Evolutionary conservation across 129 eudicot species (phyloP), one percentile per base, ranked within the genome.

Genomic region (Helichrysum umbraculigerum): DNA sequence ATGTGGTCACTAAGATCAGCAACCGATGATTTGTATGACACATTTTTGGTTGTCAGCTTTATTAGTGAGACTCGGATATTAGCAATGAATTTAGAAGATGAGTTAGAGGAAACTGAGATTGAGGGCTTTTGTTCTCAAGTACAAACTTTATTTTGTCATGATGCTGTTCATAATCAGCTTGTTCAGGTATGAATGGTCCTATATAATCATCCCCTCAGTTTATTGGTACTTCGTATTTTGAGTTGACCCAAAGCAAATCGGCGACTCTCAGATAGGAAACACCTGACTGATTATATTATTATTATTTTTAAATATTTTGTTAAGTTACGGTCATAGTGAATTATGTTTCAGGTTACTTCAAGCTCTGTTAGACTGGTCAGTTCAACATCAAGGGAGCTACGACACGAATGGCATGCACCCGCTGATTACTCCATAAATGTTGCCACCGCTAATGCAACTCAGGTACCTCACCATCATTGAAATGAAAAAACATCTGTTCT

Each of bases 1-100:
- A 94, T 94, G 99, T 94, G 99, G 99, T 94, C 99, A 5, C 72
- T 94, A 66, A 83, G 90, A 89, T 81, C 99, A 65, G 92, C 96
- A 62, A 91, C 93, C 41, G 97, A 94, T 82, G 99, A 94, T 83
- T 77, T 91, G 4, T 86, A 85, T 66, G 97, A 94, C 82, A 94
- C 97, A 35, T 94, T 94, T 75, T 86, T 94, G 85, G 98, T 94
- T 72, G 97, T 94, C 20, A 94, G 98, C 80, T 91, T 94, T 75
- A 94, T 94, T 66, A 94, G 89, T 15, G 96, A 88, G 85, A 93
- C 98, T 6, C 90, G 98, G 34, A 87, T 90, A 81, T 81, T 93
- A 80, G 98, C 95, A 14, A 93, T 90, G 98, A 93, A 93, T 84
- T 44, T 90, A 25, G 98, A 93, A 76, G 98, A 93, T 78, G 95